Evolutionary conservation across 1,139 yeast species (phyloP).

Genomic region (Entelexis sorbosivorans): DNA sequence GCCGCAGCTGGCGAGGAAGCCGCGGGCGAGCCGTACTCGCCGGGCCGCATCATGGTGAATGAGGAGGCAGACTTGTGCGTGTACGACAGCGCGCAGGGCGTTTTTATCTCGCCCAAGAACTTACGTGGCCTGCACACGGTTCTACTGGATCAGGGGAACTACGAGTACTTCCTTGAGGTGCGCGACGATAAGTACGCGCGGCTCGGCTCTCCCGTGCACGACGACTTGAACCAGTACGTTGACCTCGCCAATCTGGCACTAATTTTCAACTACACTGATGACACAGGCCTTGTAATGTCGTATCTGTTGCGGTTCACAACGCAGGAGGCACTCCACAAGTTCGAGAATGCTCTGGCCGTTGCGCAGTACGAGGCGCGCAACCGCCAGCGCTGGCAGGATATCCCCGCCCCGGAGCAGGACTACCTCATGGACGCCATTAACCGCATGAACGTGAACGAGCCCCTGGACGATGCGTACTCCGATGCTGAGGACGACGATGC

Average conservation of each 20-base stretch:
- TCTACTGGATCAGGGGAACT: slow-evolving; percentile 42
- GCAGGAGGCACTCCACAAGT: slow-evolving; percentile 36
- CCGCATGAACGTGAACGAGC: slow-evolving; percentile 25
- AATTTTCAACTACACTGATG: slow-evolving; percentile 48
- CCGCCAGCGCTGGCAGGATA: slow-evolving; percentile 40
- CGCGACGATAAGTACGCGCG: slow-evolving; percentile 27
- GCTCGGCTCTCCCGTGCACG: slow-evolving; percentile 39
- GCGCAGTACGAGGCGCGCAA: slow-evolving; percentile 55
- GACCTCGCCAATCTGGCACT: slow-evolving; percentile 49
- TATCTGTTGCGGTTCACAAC: slow-evolving; percentile 50
- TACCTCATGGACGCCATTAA: slow-evolving; percentile 43
- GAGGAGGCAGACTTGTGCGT: slow-evolving; percentile 40
- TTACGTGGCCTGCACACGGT: slow-evolving; percentile 28
- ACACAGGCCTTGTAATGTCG: slow-evolving; percentile 39
- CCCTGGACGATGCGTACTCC: slow-evolving; percentile 21
- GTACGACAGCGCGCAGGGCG: slow-evolving; percentile 45
- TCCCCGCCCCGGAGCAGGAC: slow-evolving; percentile 37
- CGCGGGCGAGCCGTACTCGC: slow-evolving; percentile 8
- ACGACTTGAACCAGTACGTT: slow-evolving; percentile 54
- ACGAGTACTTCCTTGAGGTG: slow-evolving; percentile 45
- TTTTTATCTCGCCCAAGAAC: slow-evolving; percentile 39
- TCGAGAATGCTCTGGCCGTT: slow-evolving; percentile 44
- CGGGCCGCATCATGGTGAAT: slow-evolving; percentile 21
- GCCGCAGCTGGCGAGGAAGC: slow-evolving; percentile 4
- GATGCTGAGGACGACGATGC: slow-evolving; percentile 21